A percentile compares a stretch with the other conserved stretches of the same genome.
These are phyloP conservation scores for Cicer bijugum DNA, from an alignment of 306 rosid genomes.

Conservation along the genomic window DNA sequence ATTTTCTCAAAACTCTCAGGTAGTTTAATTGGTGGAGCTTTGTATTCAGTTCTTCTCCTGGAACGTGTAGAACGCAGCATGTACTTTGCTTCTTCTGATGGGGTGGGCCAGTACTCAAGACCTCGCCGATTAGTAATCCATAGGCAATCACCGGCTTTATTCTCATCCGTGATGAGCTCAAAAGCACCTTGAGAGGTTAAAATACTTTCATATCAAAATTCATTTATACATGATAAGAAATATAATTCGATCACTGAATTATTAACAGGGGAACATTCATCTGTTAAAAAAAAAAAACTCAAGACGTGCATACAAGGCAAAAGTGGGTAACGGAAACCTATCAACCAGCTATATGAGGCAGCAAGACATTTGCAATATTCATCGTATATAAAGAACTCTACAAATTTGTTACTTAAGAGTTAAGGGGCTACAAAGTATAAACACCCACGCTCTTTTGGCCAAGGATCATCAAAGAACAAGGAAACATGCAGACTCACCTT, in stretches of 20 bases:
- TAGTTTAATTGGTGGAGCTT: constrained; percentile 60
- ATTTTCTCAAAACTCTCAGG: constrained; percentile 82
- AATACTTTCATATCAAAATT: constrained; percentile 45
- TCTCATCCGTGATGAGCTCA: constrained; percentile 83
- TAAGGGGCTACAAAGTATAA: constrained; percentile 31
- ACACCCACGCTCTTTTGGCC: constrained; percentile 29
- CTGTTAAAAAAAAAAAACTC: background rate
- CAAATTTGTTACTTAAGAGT: constrained; percentile 17
- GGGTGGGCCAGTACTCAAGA: constrained; percentile 91
- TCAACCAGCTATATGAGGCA: constrained; percentile 32
- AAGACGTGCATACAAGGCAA: background rate
- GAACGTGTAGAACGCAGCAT: constrained; percentile 40
- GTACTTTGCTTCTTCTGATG: constrained; percentile 75
- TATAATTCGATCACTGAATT: constrained; percentile 20
- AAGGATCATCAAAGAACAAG: constrained; percentile 40
- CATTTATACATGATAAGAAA: background rate
- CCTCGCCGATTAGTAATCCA: constrained; percentile 97
- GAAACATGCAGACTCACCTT: constrained; percentile 58
- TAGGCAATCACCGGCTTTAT: constrained; percentile 89
- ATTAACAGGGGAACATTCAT: background rate
- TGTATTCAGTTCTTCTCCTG: constrained; percentile 52
- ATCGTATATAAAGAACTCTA: constrained; percentile 23
- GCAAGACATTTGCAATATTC: constrained; percentile 17
- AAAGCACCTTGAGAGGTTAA: constrained; percentile 69
- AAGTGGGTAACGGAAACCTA: constrained; percentile 6